These are phyloP conservation scores for Pythium vanterpoolii DNA, from an alignment of 352 stramenopile genomes.

Conservation along the genomic window DNA sequence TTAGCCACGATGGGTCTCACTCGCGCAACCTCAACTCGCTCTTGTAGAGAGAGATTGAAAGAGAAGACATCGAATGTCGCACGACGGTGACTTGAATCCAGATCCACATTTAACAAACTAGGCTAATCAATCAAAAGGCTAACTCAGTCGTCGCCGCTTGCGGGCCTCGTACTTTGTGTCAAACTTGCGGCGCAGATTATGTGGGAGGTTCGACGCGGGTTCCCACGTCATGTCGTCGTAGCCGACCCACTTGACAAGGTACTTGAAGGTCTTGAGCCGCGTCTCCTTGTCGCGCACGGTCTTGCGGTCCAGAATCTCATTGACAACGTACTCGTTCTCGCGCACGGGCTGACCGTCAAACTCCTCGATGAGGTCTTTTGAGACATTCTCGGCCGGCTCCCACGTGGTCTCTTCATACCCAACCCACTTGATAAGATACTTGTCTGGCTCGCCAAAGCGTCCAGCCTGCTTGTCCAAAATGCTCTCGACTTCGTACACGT, in stretches of 20 bases:
- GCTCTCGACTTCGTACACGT: conserved; percentile 80
- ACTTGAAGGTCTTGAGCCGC: conserved; percentile 70
- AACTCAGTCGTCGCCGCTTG: conserved; percentile 31
- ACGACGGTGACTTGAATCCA: conserved; percentile 8
- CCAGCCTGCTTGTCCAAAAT: conserved; percentile 60
- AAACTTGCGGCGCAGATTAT: conserved; percentile 77
- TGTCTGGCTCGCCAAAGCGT: conserved; percentile 48
- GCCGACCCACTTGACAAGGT: conserved; percentile 84
- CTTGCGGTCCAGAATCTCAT: conserved; percentile 69
- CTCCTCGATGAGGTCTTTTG: conserved; percentile 78
- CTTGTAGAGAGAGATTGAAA: conserved; percentile 24
- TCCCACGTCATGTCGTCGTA: conserved; percentile 83
- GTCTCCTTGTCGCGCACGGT: conserved; percentile 61
- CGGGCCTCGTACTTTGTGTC: conserved; percentile 66
- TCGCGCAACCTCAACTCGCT: conserved; percentile 5
- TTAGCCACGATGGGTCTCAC: not conserved
- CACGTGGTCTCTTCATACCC: conserved; percentile 78
- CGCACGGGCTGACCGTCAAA: conserved; percentile 66
- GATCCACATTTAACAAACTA: conserved; percentile 8
- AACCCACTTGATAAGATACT: conserved; percentile 84
- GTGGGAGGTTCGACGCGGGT: conserved; percentile 67
- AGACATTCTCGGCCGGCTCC: conserved; percentile 74
- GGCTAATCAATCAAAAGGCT: conserved; percentile 5
- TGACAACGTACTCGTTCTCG: conserved; percentile 76
- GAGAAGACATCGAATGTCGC: conserved; percentile 7